Percentiles rank a stretch among this genome's conserved stretches.
Conservation (phyloP, 495 filamentous ascomycete genomes). For the Penicillium roqueforti region DNA sequence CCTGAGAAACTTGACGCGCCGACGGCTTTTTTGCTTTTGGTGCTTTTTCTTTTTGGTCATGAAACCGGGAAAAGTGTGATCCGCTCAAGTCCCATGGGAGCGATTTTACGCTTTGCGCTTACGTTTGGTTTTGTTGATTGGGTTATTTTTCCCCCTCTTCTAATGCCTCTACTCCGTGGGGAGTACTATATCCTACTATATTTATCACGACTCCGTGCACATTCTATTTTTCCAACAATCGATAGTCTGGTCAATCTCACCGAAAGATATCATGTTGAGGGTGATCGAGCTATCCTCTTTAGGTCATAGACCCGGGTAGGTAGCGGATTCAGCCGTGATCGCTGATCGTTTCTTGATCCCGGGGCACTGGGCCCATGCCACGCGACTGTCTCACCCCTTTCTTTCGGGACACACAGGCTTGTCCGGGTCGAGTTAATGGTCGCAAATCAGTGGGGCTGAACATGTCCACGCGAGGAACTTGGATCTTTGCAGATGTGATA, state of each 20-base stretch:
- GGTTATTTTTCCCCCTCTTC: background rate
- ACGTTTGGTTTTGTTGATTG: background rate
- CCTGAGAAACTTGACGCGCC: background rate
- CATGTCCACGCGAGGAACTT: background rate
- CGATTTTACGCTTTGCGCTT: background rate
- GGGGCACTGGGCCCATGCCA: constrained; percentile 10
- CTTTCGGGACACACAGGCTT: background rate
- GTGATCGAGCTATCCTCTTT: constrained; percentile 10
- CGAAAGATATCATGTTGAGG: background rate
- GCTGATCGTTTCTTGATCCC: constrained; percentile 4
- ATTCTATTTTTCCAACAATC: background rate
- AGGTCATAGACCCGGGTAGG: constrained; percentile 11
- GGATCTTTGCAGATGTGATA: background rate
- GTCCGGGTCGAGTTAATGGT: background rate
- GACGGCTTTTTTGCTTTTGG: constrained; percentile 1
- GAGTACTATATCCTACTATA: background rate
- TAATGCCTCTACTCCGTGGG: background rate
- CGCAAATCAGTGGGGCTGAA: constrained; percentile 11
- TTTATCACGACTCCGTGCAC: background rate
- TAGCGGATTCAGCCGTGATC: constrained; percentile 13
- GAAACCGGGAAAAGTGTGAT: constrained; percentile 8
- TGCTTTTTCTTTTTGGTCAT: background rate
- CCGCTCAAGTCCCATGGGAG: background rate
- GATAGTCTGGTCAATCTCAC: constrained; percentile 2
- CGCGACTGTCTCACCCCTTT: constrained; percentile 11